Conservation (phyloP, 2,329 filamentous ascomycete species). For the Scolecobasidium constrictum region DNA sequence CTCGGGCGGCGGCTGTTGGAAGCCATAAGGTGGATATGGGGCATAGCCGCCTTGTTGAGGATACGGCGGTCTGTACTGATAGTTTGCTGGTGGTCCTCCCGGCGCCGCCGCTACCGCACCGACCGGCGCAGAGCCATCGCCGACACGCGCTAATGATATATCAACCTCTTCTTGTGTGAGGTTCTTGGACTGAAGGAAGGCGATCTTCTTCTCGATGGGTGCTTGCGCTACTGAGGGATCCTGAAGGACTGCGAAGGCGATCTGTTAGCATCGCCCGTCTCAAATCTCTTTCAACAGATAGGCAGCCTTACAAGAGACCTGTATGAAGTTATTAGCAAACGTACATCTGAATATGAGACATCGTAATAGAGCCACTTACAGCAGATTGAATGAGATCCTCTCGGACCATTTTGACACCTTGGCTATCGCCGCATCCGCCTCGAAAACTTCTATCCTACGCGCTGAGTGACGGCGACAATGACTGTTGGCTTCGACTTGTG, state of each 20-base stretch:
- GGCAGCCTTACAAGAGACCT: slow-evolving; percentile 45
- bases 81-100: slow-evolving; percentile 29
- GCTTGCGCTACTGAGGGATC: slow-evolving; percentile 85
- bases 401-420: slow-evolving; percentile 53
- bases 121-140: slow-evolving; percentile 40
- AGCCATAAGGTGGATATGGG: slow-evolving; percentile 41
- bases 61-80: slow-evolving; percentile 34
- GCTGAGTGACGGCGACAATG: too few species aligned
- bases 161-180: slow-evolving; percentile 94
- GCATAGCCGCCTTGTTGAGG: slow-evolving; percentile 32
- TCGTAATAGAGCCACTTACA: slow-evolving; percentile 26
- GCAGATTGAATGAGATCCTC: slow-evolving; percentile 86
- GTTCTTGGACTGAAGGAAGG: slow-evolving; percentile 93
- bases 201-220: slow-evolving; percentile 83
- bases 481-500: too few species aligned
- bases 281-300: not conserved
- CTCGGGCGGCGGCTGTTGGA: slow-evolving; percentile 41
- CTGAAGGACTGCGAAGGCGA: slow-evolving; percentile 69
- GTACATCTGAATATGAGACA: not conserved
- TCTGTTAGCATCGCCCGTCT: not conserved
- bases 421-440: not conserved
- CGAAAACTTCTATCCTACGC: too few species aligned
- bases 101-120: slow-evolving; percentile 37
- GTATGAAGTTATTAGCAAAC: slow-evolving; percentile 19
- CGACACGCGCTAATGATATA: slow-evolving; percentile 64